Percentiles rank a stretch among this genome's conserved stretches.
Conservation (phyloP, 495 filamentous ascomycete species). For the Aspergillus bertholletiae region DNA sequence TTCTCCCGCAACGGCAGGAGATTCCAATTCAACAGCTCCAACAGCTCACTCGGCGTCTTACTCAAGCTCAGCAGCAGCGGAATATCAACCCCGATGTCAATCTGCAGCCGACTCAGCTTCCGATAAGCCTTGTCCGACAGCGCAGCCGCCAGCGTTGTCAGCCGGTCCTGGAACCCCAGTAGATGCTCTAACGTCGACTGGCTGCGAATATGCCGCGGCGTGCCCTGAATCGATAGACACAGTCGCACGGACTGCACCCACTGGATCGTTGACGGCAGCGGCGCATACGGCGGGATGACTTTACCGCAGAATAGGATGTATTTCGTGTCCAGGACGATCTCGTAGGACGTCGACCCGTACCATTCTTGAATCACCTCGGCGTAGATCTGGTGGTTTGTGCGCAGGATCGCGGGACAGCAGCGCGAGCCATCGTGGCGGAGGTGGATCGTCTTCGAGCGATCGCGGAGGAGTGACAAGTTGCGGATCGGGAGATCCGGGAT, state of each 20-base stretch:
- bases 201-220: constrained; percentile 4
- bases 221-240: constrained; percentile 2
- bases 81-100: constrained; percentile 4
- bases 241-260: constrained; percentile 3
- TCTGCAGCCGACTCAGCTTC: background rate
- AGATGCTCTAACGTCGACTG: constrained; percentile 1
- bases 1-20: background rate
- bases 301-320: constrained; percentile 12
- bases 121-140: background rate
- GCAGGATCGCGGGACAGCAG: constrained; percentile 7
- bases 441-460: background rate
- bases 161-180: constrained; percentile 3
- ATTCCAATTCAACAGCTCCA: constrained; percentile 6
- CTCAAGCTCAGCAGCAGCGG: constrained; percentile 10
- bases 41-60: constrained; percentile 6
- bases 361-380: constrained; percentile 3
- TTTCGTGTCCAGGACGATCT: constrained; percentile 5
- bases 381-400: constrained; percentile 7
- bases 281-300: constrained; percentile 3
- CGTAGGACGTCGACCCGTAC: constrained; percentile 8
- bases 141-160: background rate
- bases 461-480: constrained; percentile 7
- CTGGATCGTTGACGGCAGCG: constrained; percentile 1
- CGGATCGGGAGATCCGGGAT: constrained; percentile 5
- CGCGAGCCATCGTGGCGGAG: background rate